Evolutionary conservation across 2,329 filamentous ascomycete species (phyloP).

Genomic region (Ilyonectria sp.): DNA sequence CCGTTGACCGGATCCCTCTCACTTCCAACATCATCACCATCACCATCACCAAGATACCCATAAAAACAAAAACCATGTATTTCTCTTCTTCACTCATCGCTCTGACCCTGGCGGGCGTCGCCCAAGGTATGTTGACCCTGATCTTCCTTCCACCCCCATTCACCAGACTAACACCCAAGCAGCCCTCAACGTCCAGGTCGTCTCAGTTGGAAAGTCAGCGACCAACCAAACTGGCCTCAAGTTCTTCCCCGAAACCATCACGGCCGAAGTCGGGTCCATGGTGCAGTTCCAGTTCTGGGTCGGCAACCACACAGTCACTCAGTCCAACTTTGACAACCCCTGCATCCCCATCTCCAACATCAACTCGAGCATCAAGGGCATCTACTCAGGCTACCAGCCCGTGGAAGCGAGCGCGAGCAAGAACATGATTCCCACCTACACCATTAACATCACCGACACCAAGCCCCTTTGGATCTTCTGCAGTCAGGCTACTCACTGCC

Average conservation of each 20-base stretch:
- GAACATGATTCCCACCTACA: constrained; percentile 76
- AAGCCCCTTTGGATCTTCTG: constrained; percentile 87
- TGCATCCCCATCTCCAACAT: constrained; percentile 73
- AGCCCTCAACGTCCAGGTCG: constrained; percentile 70
- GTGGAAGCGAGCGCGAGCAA: constrained; percentile 66
- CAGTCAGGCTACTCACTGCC: constrained; percentile 81
- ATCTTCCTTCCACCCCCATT: not conserved
- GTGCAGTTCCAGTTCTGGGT: constrained; percentile 78
- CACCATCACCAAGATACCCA: constrained; percentile 37
- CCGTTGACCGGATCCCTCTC: constrained; percentile 40
- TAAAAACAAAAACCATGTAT: constrained; percentile 63
- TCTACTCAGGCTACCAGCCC: constrained; percentile 79
- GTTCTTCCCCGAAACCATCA: constrained; percentile 78
- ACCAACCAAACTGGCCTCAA: constrained; percentile 66
- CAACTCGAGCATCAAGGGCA: constrained; percentile 68
- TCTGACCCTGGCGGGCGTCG: constrained; percentile 63
- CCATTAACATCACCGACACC: constrained; percentile 77
- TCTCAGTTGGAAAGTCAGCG: constrained; percentile 71
- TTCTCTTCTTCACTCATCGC: constrained; percentile 63
- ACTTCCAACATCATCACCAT: constrained; percentile 35
- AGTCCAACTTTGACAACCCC: constrained; percentile 81
- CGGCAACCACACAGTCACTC: constrained; percentile 84
- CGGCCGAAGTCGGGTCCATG: constrained; percentile 73
- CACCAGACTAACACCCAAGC: constrained; percentile 28
- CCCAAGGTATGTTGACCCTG: constrained; percentile 57